Evolutionary conservation across 495 filamentous ascomycete genomes (phyloP), one percentile per base, ranked within the genome.

Genomic region (Neurospora sp.): DNA sequence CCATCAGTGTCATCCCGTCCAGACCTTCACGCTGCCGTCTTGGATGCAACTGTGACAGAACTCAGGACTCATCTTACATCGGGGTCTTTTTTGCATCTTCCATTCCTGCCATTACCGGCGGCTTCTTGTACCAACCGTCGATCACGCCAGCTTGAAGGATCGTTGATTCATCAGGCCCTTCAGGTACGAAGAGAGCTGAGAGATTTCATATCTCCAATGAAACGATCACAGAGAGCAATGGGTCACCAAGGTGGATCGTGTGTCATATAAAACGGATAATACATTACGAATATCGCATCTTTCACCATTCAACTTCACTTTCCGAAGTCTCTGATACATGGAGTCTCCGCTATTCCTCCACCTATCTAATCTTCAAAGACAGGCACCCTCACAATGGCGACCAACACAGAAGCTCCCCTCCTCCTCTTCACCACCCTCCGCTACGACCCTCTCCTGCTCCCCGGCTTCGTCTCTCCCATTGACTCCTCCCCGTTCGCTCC

Each of bases 341-440:
- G 28, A 19, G 3, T 66, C 2, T 28, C 28, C 17, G 54, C 8
- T 28, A 34, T 59, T 28, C 10, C 54, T 66, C 4, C 59, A 19
- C 4, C 19, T 17, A 21, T 2, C 11, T 17, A 24, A 45, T 28
- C 34, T 28, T 11, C 24, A 21, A 17, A 39, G 21, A 71, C 70
- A 21, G 43, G n/a, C 28, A 45, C 17, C 15, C 28, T 66, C 28
- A 73, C 70, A n/a, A 76, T 77, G 77, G 54, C 48, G 11, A 71
- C 72, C 38, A 73, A 75, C 42, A 34, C 54, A 17, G 54, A 66
- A 17, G 3, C 54, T 34, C 54, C 54, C 54, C 92, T 93, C 74
- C 80, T 86, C 45, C 83, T 95, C 74, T 91, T 94, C 73, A 89
- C 92, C 1, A 90, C 93, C 10, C 86, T 96, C 70, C 91, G 90